A percentile compares a stretch with the other conserved stretches of the same genome.
phyloP scores from a whole-genome alignment of 306 rosid species.

The Cicer judaicum region DNA sequence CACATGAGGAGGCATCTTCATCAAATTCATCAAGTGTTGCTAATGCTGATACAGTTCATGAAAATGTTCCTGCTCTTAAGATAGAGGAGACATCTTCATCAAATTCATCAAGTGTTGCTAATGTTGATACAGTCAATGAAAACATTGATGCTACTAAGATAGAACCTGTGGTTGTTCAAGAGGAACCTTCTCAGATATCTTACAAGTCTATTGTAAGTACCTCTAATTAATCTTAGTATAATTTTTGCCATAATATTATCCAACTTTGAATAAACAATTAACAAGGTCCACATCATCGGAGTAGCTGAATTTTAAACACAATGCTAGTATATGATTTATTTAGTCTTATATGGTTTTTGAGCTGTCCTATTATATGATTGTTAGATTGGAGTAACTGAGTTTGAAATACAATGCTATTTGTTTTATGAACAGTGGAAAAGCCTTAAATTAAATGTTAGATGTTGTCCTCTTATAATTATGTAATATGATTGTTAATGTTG shows the following conservation, averaged over 20 bases:
- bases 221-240: not conserved
- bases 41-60: not conserved
- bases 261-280: no score
- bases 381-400: not conserved
- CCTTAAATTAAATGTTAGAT: not conserved
- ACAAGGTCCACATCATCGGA: no score
- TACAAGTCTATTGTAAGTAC: not conserved
- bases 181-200: not conserved
- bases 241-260: no score
- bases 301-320: no score
- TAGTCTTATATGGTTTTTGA: no score
- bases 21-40: not conserved
- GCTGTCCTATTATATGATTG: no score
- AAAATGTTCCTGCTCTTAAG: not conserved
- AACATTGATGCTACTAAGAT: not conserved
- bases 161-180: not conserved
- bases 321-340: no score
- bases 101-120: not conserved
- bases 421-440: no score
- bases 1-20: not conserved
- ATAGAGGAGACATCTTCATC: conserved; percentile 1
- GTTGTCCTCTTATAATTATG: not conserved
- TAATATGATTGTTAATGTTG: not conserved
- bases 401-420: no score
- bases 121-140: not conserved